Evolutionary conservation across 169 alveolate species (phyloP), one percentile per base, ranked within the genome.

Genomic region (Plasmodium relictum): DNA sequence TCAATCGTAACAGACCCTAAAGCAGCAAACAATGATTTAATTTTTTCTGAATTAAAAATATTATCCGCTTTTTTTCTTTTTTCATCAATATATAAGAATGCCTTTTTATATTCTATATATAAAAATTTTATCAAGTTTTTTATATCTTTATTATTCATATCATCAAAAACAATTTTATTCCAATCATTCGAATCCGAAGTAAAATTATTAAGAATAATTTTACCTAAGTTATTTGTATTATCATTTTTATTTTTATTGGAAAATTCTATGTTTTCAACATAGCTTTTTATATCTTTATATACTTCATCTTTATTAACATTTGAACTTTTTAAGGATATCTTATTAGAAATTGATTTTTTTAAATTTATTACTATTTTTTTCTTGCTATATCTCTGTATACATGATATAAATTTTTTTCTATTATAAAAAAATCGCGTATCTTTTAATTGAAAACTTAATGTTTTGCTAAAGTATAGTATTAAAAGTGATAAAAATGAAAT

Each of bases 361-460:
- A 80, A 80, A n/a, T 45, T 80, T 48, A 31, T 41, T 56, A 37
- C 42, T 69, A 70, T 20, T 62, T 74, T 66, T 68, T 31, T 66
- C 22, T 69, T 16, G 37, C 62, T 37, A 63, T 22, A 24, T 44
- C 41, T 68, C 44, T 68, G 78, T 54, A 59, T 26, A 44, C 48
- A 12, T 68, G 72, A 68, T 45, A 62, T 37, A 56, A 39, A 66
- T 26, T 66, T 45, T 42, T 42, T 70, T 39, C 52, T 80, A 54
- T 68, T 66, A 66, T 39, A 61, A 80, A 66, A 66, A 16, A 26
- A 48, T 16, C 71, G 83, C 37, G 73, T 80, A 31, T 58, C 52
- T 31, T 66, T 80, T 66, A 80, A 80, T 61, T 66, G 90, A 26
- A 80, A 80, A 58, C 90, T 66, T 68, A 80, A 31, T 80, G 65